Evolutionary conservation across 2,329 filamentous ascomycete genomes (phyloP).

Genomic region (Botryotinia narcissicola): DNA sequence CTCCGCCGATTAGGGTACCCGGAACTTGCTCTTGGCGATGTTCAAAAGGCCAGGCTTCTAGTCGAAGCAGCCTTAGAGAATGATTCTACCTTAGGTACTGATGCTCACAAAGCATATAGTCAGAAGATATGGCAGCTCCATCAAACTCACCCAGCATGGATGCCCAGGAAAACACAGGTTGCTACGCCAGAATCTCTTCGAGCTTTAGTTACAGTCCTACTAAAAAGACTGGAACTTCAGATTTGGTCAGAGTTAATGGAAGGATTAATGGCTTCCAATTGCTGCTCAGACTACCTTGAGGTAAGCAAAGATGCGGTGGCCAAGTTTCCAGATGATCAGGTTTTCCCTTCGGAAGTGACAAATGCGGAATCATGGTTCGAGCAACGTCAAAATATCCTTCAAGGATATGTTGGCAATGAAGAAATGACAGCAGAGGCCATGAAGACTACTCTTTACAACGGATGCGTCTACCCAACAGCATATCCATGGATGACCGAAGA

Average conservation of each 20-base stretch:
- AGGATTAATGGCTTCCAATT: constrained; percentile 34
- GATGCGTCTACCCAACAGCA: constrained; percentile 31
- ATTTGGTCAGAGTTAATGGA: constrained; percentile 36
- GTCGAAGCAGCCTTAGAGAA: constrained; percentile 31
- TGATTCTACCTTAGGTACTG: constrained; percentile 29
- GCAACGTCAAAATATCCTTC: constrained; percentile 28
- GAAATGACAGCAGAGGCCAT: constrained; percentile 24
- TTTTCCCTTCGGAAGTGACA: constrained; percentile 32
- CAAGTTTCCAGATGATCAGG: constrained; percentile 32
- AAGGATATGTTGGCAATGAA: constrained; percentile 24
- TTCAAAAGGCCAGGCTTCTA: constrained; percentile 38
- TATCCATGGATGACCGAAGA: constrained; percentile 33
- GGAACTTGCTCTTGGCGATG: constrained; percentile 37
- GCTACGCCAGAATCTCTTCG: constrained; percentile 29
- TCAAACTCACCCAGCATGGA: constrained; percentile 31
- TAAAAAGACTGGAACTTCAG: constrained; percentile 33
- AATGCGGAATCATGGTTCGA: constrained; percentile 33
- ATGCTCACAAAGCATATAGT: constrained; percentile 32
- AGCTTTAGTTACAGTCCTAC: constrained; percentile 25
- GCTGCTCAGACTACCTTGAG: constrained; percentile 31
- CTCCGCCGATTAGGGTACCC: constrained; percentile 36
- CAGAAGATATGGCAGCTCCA: constrained; percentile 32
- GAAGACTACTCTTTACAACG: constrained; percentile 28
- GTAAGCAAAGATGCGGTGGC: constrained; percentile 30
- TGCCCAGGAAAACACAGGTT: constrained; percentile 27